These are phyloP conservation scores for Salvia miltiorrhiza DNA, from an alignment of 257 asterid species.

Conservation along the genomic window DNA sequence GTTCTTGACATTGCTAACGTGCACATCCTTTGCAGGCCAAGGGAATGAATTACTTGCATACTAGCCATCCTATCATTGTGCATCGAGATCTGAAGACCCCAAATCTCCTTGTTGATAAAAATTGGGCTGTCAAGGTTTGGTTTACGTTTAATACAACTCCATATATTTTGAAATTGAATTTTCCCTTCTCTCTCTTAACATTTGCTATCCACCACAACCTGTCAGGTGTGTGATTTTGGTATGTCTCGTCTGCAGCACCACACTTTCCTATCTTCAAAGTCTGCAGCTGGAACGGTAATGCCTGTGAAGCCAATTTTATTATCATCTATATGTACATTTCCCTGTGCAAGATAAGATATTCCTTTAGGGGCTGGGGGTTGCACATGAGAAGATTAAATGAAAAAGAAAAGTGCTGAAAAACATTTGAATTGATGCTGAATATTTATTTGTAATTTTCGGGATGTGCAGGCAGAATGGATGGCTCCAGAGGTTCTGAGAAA, in stretches of 20 bases:
- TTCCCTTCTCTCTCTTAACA: neutral
- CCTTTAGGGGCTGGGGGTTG: too few species aligned
- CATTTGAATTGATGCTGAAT: constrained; percentile 2
- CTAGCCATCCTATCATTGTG: constrained; percentile 86
- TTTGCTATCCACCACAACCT: constrained; percentile 25
- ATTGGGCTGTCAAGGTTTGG: constrained; percentile 90
- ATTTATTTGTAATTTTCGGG: constrained; percentile 14
- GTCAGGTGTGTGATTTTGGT: constrained; percentile 93
- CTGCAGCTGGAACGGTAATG: constrained; percentile 93
- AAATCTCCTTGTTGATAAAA: constrained; percentile 92
- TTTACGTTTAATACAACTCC: neutral
- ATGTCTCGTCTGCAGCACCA: constrained; percentile 95
- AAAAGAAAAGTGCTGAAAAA: neutral
- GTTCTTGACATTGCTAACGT: constrained; percentile 12
- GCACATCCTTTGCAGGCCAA: constrained; percentile 65
- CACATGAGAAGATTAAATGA: neutral
- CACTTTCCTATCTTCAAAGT: constrained; percentile 92
- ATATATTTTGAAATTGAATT: neutral
- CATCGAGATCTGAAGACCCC: constrained; percentile 98
- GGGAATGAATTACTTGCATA: constrained; percentile 98
- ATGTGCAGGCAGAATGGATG: constrained; percentile 97
- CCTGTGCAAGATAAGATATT: neutral
- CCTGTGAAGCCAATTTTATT: constrained; percentile 14
- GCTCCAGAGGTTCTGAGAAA: constrained; percentile 96
- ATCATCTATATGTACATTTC: neutral